phyloP scores from a whole-genome alignment of 2,329 filamentous ascomycete species.

The Hyphodiscus sp. region DNA sequence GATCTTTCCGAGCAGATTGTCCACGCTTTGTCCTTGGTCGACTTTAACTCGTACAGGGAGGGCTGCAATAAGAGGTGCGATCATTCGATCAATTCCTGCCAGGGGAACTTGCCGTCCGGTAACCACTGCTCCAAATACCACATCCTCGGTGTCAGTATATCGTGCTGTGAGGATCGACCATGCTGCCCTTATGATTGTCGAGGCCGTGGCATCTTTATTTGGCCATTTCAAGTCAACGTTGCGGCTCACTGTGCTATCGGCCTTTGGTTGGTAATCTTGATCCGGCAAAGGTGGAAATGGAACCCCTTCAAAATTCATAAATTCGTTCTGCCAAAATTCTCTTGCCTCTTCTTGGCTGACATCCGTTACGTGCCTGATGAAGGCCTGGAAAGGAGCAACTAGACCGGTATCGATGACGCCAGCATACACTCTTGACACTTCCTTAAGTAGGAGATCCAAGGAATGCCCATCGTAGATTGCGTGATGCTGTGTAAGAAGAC shows the following conservation, averaged over 20 bases:
- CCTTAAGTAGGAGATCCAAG: constrained; percentile 23
- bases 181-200: constrained; percentile 21
- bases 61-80: constrained; percentile 38
- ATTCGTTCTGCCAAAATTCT: not conserved
- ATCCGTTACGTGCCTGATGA: constrained; percentile 26
- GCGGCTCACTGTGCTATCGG: constrained; percentile 32
- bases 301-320: not conserved
- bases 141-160: constrained; percentile 33
- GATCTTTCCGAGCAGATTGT: constrained; percentile 38
- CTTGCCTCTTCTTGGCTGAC: not conserved
- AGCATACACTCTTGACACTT: constrained; percentile 16
- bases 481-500: constrained; percentile 45
- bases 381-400: constrained; percentile 42
- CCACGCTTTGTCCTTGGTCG: constrained; percentile 27
- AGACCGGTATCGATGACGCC: constrained; percentile 23
- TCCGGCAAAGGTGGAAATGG: constrained; percentile 32
- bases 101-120: constrained; percentile 36
- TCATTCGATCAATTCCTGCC: constrained; percentile 34
- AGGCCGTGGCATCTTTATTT: constrained; percentile 3
- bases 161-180: constrained; percentile 35
- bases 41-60: constrained; percentile 35
- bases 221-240: constrained; percentile 29
- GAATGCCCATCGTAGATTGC: constrained; percentile 51
- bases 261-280: constrained; percentile 35
- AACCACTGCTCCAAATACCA: constrained; percentile 37